phyloP scores from a whole-genome alignment of 768 basidiomycete species.

The Lactarius indigo region DNA sequence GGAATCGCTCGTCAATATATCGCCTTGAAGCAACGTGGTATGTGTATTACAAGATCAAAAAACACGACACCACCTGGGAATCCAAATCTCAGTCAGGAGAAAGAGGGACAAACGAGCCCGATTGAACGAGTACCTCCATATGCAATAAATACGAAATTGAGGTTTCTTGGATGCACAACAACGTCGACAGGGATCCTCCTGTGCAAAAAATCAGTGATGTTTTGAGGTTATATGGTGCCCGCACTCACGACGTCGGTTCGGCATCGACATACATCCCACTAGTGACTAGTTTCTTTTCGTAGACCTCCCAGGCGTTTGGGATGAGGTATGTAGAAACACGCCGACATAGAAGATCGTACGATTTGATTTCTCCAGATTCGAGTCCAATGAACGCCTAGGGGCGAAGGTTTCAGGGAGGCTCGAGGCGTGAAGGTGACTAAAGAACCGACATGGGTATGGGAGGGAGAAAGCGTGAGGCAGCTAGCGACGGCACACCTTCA shows the following conservation, averaged over 20 bases:
- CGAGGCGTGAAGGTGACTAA: conserved; percentile 8
- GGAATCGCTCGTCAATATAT: conserved; percentile 28
- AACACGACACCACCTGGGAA: conserved; percentile 56
- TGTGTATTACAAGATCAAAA: conserved; percentile 49
- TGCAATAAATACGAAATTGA: conserved; percentile 70
- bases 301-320: conserved; percentile 72
- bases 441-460: conserved; percentile 63
- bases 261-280: conserved; percentile 39
- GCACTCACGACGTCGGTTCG: conserved; percentile 37
- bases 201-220: conserved; percentile 16
- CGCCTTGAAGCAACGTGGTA: background rate
- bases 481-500: conserved; percentile 30
- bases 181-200: conserved; percentile 51
- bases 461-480: conserved; percentile 59
- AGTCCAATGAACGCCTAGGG: conserved; percentile 46
- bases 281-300: conserved; percentile 53
- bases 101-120: background rate
- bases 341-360: conserved; percentile 72
- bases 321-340: conserved; percentile 63
- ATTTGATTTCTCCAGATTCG: conserved; percentile 58
- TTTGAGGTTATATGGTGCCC: background rate
- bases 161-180: conserved; percentile 65
- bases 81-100: background rate
- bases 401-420: conserved; percentile 1
- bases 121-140: conserved; percentile 54